Base-by-base conservation (phyloP, 2,329 filamentous ascomycete genomes). In the Knoxdaviesia proteae region DNA sequence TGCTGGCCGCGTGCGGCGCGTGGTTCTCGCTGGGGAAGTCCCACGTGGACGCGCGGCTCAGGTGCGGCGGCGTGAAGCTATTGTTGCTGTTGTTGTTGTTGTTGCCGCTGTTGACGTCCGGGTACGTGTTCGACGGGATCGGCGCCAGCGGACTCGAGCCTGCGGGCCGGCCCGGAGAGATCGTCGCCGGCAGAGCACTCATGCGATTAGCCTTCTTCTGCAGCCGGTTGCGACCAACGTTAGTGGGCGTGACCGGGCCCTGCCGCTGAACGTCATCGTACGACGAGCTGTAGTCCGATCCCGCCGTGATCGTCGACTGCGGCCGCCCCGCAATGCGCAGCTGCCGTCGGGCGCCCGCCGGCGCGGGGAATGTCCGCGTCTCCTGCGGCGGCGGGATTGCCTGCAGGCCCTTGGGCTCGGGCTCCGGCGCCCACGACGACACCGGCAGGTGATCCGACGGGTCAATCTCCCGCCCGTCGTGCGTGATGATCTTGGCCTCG, bases 391-490 rank as follows among this genome's bases (percentile, higher is more conserved):
- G 20, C 20, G 20, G 20, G 20, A 20, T 20, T 3, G 20, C 20
- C 20, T 20, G 20, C 20, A 20, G 20, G 20, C 20, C 48, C 46
- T 58, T 58, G 2, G 69, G 67, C 49, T 82, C 77, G 0, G 80
- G 80, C 51, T 86, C 80, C 0, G 80, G 80, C 2, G 80, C 80
- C 80, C 80, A 86, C 1, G 74, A 74, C 44, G 82, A 75, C 54
- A 84, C 71, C 0, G 82, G 82, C 9, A 87, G 64, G 53, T 87
- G 81, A 56, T 88, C 82, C 0, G 80, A 84, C 1, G 82, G 82
- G 52, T 88, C 82, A 44, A 88, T 70, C 51, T 84, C 78, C 44
- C 78, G 69, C 6, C 82, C 82, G 53, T 84, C 80, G 48, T 80
- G 69, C 1, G 74, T 80, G 42, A 86, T 75, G 47, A 87, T 84